Evolutionary conservation across 1,139 yeast genomes (phyloP).

Genomic region (Candida sp.): DNA sequence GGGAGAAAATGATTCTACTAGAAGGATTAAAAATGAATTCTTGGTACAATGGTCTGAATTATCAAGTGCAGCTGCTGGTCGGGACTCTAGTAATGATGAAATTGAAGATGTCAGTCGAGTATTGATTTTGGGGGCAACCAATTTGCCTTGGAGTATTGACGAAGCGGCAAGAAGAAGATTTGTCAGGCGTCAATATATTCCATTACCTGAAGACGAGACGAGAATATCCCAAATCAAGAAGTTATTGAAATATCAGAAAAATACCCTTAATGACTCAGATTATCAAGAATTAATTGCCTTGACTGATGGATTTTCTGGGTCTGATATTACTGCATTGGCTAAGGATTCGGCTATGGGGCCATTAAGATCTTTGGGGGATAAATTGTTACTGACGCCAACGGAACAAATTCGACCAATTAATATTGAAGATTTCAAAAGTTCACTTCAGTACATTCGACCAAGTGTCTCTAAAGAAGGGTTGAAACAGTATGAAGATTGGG

Average conservation of each 20-base stretch:
- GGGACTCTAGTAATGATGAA: slow-evolving; percentile 41
- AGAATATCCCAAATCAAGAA: slow-evolving; percentile 69
- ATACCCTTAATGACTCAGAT: slow-evolving; percentile 64
- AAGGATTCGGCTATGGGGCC: slow-evolving; percentile 99
- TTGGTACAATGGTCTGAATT: slow-evolving; percentile 95
- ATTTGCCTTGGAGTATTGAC: slow-evolving; percentile 97
- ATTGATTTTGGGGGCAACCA: slow-evolving; percentile 91
- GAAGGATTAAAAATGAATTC: slow-evolving; percentile 92
- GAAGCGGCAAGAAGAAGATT: slow-evolving; percentile 97
- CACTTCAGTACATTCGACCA: slow-evolving; percentile 84
- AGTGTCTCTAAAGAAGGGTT: slow-evolving; percentile 88
- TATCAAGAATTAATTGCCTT: slow-evolving; percentile 54
- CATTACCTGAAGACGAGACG: slow-evolving; percentile 87
- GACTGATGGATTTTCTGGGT: slow-evolving; percentile 86
- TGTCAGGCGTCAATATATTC: slow-evolving; percentile 91
- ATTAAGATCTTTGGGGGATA: slow-evolving; percentile 84
- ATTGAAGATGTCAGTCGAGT: slow-evolving; percentile 67
- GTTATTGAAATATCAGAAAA: slow-evolving; percentile 72
- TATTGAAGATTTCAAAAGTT: slow-evolving; percentile 69
- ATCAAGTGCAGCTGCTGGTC: slow-evolving; percentile 90
- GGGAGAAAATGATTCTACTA: slow-evolving; percentile 89
- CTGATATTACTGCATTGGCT: slow-evolving; percentile 92
- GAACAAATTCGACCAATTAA: slow-evolving; percentile 82
- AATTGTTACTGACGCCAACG: slow-evolving; percentile 77
- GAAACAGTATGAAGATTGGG: slow-evolving; percentile 83